Percentiles rank a stretch among this genome's conserved stretches.
Conservation (phyloP, 1,139 yeast species). For the Candida glucosophila region DNA sequence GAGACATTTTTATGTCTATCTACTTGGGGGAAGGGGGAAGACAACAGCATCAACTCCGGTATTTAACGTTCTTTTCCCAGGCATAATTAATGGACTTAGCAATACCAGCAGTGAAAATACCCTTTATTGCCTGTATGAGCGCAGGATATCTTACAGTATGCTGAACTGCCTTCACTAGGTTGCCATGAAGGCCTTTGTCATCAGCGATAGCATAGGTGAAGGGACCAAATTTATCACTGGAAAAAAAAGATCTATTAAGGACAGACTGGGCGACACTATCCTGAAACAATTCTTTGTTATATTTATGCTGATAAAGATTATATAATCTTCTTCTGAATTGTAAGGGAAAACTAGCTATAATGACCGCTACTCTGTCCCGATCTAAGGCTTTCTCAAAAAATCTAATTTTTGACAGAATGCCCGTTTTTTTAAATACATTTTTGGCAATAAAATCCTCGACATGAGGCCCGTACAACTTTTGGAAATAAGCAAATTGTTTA, state of each 20-base stretch:
- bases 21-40: too few species aligned
- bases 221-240: slow-evolving; percentile 1
- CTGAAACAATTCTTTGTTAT: slow-evolving; percentile 10
- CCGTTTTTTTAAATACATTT: slow-evolving; percentile 11
- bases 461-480: slow-evolving; percentile 63
- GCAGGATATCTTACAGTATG: slow-evolving; percentile 65
- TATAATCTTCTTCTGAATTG: slow-evolving; percentile 43
- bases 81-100: slow-evolving; percentile 68
- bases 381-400: slow-evolving; percentile 13
- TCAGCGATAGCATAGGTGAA: slow-evolving; percentile 11
- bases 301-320: slow-evolving; percentile 27
- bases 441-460: slow-evolving; percentile 17
- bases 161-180: slow-evolving; percentile 39
- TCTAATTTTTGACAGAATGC: slow-evolving; percentile 5
- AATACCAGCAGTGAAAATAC: slow-evolving; percentile 81
- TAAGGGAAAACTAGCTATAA: slow-evolving; percentile 39
- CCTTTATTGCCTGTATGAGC: slow-evolving; percentile 68
- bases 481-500: slow-evolving; percentile 65
- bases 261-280: slow-evolving; percentile 13
- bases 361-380: slow-evolving; percentile 14
- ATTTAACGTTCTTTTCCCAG: slow-evolving; percentile 51
- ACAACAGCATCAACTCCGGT: slow-evolving; percentile 4
- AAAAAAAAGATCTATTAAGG: slow-evolving; percentile 3
- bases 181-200: slow-evolving; percentile 19
- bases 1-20: too few species aligned